Conservation (phyloP, 768 basidiomycete genomes). For the Boletus barrowsii region DNA sequence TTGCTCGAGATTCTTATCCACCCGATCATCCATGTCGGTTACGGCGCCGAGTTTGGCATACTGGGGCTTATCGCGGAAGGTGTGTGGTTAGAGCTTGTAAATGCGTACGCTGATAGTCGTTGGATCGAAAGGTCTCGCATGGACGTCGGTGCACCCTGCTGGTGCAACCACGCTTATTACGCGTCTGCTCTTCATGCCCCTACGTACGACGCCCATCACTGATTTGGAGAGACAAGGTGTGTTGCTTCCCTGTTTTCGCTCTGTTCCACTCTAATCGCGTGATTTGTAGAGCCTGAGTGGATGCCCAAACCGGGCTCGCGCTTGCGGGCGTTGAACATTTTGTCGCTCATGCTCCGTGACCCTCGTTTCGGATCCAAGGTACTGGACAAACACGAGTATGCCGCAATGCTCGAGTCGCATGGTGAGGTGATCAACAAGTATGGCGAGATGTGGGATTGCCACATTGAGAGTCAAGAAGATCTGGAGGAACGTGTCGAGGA, state of each 20-base stretch:
- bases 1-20: slow-evolving; percentile 61
- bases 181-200: slow-evolving; percentile 28
- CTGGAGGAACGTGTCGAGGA: slow-evolving; percentile 58
- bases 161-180: slow-evolving; percentile 36
- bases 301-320: slow-evolving; percentile 33
- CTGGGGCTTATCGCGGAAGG: slow-evolving; percentile 66
- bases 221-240: slow-evolving; percentile 22
- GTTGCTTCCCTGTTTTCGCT: neutral
- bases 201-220: slow-evolving; percentile 18
- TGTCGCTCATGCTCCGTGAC: slow-evolving; percentile 55
- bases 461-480: slow-evolving; percentile 35
- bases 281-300: slow-evolving; percentile 20
- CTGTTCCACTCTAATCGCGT: neutral
- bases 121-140: slow-evolving; percentile 51
- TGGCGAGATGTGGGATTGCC: slow-evolving; percentile 46
- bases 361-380: slow-evolving; percentile 30
- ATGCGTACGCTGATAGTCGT: neutral
- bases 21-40: slow-evolving; percentile 61
- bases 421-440: slow-evolving; percentile 42
- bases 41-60: slow-evolving; percentile 62
- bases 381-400: slow-evolving; percentile 35
- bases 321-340: slow-evolving; percentile 45
- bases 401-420: slow-evolving; percentile 34
- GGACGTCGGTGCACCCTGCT: slow-evolving; percentile 48
- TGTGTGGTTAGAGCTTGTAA: slow-evolving; percentile 12